These are phyloP conservation scores for Stramenopiles sp. DNA, from an alignment of 352 stramenopile species.

Conservation along the genomic window DNA sequence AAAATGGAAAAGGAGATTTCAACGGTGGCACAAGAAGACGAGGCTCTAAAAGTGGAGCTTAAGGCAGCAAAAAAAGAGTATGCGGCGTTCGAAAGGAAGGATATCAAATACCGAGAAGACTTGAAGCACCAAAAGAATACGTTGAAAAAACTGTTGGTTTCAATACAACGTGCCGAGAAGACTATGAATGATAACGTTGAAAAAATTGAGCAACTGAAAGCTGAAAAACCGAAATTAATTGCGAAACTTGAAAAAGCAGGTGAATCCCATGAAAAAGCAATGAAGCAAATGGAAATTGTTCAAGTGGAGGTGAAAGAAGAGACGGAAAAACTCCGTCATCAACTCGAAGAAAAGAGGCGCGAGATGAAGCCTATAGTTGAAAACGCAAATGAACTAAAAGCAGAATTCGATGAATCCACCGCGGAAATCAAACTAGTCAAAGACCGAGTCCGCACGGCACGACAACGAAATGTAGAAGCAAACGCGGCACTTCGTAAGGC, in stretches of 20 bases:
- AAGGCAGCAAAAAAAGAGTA: conserved; percentile 72
- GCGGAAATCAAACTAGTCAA: no score
- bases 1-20: no score
- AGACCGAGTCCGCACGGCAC: no score
- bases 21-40: conserved; percentile 51
- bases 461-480: no score
- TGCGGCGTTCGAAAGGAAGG: conserved; percentile 79
- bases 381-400: no score
- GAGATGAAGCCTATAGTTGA: no score
- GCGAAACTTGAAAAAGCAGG: conserved; percentile 3
- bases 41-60: conserved; percentile 55
- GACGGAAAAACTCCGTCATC: no score
- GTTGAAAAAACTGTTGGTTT: conserved; percentile 65
- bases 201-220: conserved; percentile 53
- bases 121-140: conserved; percentile 82
- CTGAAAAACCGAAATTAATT: conserved; percentile 26
- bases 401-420: no score
- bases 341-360: no score
- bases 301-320: no score
- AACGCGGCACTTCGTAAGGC: no score
- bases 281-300: no score
- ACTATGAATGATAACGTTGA: conserved; percentile 54
- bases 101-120: conserved; percentile 91
- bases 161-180: conserved; percentile 66
- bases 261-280: conserved; percentile 25